These are phyloP conservation scores for Microascus cirrosus DNA, from an alignment of 2,329 filamentous ascomycete species.

Conservation along the genomic window DNA sequence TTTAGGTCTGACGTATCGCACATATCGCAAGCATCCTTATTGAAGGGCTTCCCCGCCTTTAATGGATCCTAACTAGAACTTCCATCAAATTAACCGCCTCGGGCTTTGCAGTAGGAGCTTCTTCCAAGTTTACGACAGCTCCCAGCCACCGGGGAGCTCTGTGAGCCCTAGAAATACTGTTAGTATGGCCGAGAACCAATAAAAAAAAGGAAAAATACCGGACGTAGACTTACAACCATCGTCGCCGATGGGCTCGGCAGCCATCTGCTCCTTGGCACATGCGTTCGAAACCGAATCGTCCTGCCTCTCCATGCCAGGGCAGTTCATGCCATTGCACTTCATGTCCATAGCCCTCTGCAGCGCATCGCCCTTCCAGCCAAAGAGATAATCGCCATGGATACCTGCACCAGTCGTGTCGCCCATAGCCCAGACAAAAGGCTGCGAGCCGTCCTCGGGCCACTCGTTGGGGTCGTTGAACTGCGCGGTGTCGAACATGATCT, in stretches of 20 bases:
- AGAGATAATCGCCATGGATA: slow-evolving; percentile 7
- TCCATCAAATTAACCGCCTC: no score
- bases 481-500: slow-evolving; percentile 7
- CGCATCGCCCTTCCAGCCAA: slow-evolving; percentile 7
- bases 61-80: no score
- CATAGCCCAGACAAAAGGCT: slow-evolving; percentile 7
- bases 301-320: slow-evolving; percentile 4
- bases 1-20: no score
- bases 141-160: slow-evolving; percentile 1
- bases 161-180: slow-evolving; percentile 1
- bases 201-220: neutral
- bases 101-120: no score
- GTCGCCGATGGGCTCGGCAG: slow-evolving; percentile 27
- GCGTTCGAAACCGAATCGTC: neutral
- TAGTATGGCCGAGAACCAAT: neutral
- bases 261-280: slow-evolving; percentile 22
- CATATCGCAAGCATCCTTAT: no score
- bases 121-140: neutral
- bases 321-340: slow-evolving; percentile 24
- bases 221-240: slow-evolving; percentile 24
- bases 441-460: slow-evolving; percentile 7
- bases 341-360: slow-evolving; percentile 29
- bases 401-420: slow-evolving; percentile 6
- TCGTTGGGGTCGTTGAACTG: slow-evolving; percentile 6
- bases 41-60: no score